These are phyloP conservation scores for Mollisia scopiformis DNA, from an alignment of 2,329 filamentous ascomycete genomes.

Conservation along the genomic window DNA sequence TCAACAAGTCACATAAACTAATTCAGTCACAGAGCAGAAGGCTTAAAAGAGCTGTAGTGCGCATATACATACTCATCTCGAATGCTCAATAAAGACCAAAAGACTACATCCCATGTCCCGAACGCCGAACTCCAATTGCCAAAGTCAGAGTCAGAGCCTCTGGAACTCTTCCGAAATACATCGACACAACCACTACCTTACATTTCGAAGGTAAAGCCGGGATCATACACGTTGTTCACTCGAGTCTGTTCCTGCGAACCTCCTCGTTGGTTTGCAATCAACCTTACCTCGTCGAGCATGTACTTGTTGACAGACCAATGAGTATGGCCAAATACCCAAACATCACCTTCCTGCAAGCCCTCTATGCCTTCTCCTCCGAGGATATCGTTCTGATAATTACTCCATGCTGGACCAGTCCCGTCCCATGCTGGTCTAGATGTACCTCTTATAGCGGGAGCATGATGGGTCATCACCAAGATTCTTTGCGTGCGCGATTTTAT, in stretches of 20 bases:
- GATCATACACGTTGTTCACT: not conserved
- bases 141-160: not conserved
- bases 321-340: constrained; percentile 3
- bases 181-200: not conserved
- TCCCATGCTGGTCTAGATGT: not conserved
- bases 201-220: not conserved
- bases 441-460: not conserved
- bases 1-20: too few species aligned
- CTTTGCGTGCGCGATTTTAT: too few species aligned
- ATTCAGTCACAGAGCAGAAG: too few species aligned
- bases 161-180: not conserved
- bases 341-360: not conserved
- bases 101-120: too few species aligned
- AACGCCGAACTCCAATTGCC: not conserved
- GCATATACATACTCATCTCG: too few species aligned
- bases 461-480: not conserved
- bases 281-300: not conserved
- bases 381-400: not conserved
- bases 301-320: not conserved
- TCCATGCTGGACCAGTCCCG: not conserved
- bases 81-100: too few species aligned
- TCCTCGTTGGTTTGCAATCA: not conserved
- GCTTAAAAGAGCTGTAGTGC: too few species aligned
- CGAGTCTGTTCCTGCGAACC: not conserved
- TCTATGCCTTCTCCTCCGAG: constrained; percentile 2